Percentiles rank a stretch among this genome's conserved stretches.
phyloP scores from a whole-genome alignment of 176 grass and related monocot genomes.

The Rhynchospora tenuis region DNA sequence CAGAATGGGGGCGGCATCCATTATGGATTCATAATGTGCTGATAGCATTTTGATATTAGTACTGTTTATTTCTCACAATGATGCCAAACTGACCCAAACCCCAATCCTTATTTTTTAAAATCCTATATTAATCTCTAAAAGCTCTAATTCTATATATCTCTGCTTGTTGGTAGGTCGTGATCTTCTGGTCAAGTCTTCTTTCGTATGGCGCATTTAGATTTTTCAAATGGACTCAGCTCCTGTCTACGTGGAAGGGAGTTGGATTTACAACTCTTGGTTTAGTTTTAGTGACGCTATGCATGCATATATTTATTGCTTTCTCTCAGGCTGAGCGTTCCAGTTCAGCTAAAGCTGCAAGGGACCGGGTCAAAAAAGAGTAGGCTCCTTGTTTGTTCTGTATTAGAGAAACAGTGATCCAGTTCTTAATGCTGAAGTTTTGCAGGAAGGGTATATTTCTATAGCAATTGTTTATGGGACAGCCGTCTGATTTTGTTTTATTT shows the following conservation, averaged over 20 bases:
- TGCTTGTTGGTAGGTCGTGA: slow-evolving; percentile 37
- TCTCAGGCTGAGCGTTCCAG: slow-evolving; percentile 58
- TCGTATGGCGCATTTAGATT: slow-evolving; percentile 42
- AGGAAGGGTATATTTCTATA: neutral
- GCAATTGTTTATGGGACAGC: neutral
- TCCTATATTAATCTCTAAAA: neutral
- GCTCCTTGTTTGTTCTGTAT: neutral
- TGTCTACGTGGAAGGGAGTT: slow-evolving; percentile 61
- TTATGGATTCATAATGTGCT: neutral
- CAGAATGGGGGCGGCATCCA: neutral
- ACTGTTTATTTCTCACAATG: neutral
- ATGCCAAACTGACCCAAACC: neutral
- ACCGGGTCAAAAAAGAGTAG: slow-evolving; percentile 48
- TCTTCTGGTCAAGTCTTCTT: slow-evolving; percentile 54
- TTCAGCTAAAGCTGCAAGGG: slow-evolving; percentile 46
- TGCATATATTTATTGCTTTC: slow-evolving; percentile 64
- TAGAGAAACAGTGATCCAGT: neutral
- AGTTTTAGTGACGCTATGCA: slow-evolving; percentile 40
- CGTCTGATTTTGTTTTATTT: neutral
- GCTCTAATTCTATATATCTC: neutral
- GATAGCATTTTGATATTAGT: neutral
- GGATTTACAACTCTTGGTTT: slow-evolving; percentile 34
- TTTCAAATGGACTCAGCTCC: slow-evolving; percentile 55
- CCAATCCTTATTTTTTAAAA: neutral
- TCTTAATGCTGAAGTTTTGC: neutral